Conservation (phyloP, 2,329 filamentous ascomycete genomes). For the Fusarium sp. region DNA sequence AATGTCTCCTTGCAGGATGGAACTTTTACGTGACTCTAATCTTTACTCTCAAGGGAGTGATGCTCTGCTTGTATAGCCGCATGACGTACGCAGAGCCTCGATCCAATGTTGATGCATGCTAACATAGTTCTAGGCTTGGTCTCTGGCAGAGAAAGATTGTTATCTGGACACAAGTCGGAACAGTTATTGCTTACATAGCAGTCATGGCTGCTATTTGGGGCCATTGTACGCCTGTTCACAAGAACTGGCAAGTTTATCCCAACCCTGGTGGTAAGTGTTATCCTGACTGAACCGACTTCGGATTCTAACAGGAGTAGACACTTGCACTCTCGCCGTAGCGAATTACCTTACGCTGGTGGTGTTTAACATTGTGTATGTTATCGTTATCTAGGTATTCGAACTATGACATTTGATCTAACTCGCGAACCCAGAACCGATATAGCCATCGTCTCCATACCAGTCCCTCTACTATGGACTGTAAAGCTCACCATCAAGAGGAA, state of each 20-base stretch:
- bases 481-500: conserved; percentile 50
- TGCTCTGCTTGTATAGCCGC: conserved; percentile 54
- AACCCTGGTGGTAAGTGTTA: conserved; percentile 49
- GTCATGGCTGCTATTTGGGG: conserved; percentile 48
- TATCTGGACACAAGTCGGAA: conserved; percentile 45
- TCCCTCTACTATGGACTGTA: conserved; percentile 52
- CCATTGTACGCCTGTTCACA: conserved; percentile 50
- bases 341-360: conserved; percentile 51
- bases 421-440: conserved; percentile 48
- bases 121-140: conserved; percentile 42
- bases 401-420: conserved; percentile 2
- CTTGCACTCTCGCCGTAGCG: conserved; percentile 48
- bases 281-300: no score
- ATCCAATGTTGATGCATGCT: background rate
- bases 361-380: conserved; percentile 48
- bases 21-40: conserved; percentile 53
- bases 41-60: conserved; percentile 54
- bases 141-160: conserved; percentile 50
- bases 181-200: conserved; percentile 45
- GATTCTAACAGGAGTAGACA: conserved; percentile 32
- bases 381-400: background rate
- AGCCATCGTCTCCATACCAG: conserved; percentile 50
- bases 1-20: conserved; percentile 50
- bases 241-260: conserved; percentile 53
- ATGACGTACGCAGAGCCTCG: conserved; percentile 49